Evolutionary conservation across 2,329 filamentous ascomycete species (phyloP).

Genomic region (Chaetomium globosum): DNA sequence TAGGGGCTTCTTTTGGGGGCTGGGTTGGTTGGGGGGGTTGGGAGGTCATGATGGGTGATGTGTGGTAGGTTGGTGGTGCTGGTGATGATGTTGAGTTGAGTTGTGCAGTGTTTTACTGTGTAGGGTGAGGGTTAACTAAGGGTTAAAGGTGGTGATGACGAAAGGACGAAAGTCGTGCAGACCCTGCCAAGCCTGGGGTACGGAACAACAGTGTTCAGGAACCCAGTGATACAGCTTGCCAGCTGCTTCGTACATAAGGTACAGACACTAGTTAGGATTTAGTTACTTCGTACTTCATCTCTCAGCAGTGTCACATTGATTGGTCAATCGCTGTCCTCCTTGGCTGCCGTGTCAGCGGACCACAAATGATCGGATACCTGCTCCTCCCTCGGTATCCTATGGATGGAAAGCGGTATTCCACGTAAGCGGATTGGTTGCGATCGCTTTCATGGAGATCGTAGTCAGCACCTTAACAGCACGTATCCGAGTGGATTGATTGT

Average conservation of each 20-base stretch:
- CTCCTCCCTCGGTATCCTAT: background rate
- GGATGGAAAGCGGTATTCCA: too few relatives aligned
- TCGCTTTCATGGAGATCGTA: background rate
- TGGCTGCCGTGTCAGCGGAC: background rate
- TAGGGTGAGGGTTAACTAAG: background rate
- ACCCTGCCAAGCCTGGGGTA: background rate
- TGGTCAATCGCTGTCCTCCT: background rate
- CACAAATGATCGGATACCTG: background rate
- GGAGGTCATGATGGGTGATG: background rate
- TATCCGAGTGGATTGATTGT: background rate
- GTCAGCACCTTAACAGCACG: background rate
- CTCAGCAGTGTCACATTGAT: background rate
- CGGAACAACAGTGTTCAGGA: background rate
- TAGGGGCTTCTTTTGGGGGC: conserved; percentile 30
- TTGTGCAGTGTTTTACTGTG: background rate
- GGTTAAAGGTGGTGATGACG: background rate
- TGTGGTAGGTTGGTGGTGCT: background rate
- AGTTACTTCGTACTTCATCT: background rate
- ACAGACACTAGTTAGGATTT: background rate
- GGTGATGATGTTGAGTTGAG: background rate
- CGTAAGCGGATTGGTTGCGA: background rate
- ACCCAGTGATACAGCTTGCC: background rate
- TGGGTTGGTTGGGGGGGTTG: conserved; percentile 28
- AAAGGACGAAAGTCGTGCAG: background rate
- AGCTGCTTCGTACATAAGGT: background rate